phyloP scores from a whole-genome alignment of 495 filamentous ascomycete genomes.

The Neurospora sp. region DNA sequence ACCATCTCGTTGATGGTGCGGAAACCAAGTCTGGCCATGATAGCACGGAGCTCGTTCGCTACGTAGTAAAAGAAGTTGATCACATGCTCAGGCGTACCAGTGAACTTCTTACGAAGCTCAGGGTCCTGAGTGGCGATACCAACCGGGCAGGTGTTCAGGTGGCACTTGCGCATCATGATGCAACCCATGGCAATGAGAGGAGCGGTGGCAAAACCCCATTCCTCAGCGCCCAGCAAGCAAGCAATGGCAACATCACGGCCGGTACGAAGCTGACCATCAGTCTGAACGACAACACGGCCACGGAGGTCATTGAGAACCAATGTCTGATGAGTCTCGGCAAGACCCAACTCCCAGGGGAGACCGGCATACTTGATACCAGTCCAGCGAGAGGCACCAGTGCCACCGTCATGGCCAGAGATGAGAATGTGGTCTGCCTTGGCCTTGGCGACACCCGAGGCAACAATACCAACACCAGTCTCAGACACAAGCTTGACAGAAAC shows the following conservation, averaged over 20 bases:
- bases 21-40: slow-evolving; percentile 96
- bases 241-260: slow-evolving; percentile 95
- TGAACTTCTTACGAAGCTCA: slow-evolving; percentile 90
- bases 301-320: slow-evolving; percentile 96
- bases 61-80: slow-evolving; percentile 99
- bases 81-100: slow-evolving; percentile 89
- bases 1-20: slow-evolving; percentile 98
- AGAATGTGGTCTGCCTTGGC: slow-evolving; percentile 97
- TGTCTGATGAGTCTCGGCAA: slow-evolving; percentile 97
- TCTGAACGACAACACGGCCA: slow-evolving; percentile 95
- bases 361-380: slow-evolving; percentile 99
- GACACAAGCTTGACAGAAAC: slow-evolving; percentile 99
- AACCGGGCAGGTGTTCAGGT: slow-evolving; percentile 84
- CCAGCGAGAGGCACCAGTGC: slow-evolving; percentile 96
- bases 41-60: slow-evolving; percentile 92
- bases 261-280: slow-evolving; percentile 90
- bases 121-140: slow-evolving; percentile 97
- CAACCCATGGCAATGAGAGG: slow-evolving; percentile 97
- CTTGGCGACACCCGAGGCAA: slow-evolving; percentile 96
- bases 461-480: slow-evolving; percentile 96
- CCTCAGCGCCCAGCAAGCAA: slow-evolving; percentile 91
- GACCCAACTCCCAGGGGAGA: slow-evolving; percentile 95
- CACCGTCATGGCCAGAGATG: slow-evolving; percentile 96
- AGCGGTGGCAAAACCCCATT: slow-evolving; percentile 97
- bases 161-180: slow-evolving; percentile 84